Evolutionary conservation across 164 flowering plant species (phyloP).

Genomic region (Vitis rupestris): DNA sequence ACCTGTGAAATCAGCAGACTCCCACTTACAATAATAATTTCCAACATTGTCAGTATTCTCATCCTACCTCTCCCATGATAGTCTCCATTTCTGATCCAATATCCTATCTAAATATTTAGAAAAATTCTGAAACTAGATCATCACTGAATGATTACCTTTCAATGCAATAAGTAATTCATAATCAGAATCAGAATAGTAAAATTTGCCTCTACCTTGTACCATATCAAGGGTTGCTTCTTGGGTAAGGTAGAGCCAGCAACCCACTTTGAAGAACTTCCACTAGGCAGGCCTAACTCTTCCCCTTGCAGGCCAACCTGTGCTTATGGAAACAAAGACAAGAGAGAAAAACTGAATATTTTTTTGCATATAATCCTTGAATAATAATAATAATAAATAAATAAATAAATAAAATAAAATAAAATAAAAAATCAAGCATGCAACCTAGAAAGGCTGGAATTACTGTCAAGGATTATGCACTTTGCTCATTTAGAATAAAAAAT

Average conservation of each 20-base stretch:
- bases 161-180: not conserved
- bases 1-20: too few relatives aligned
- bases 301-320: conserved; percentile 85
- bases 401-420: too few relatives aligned
- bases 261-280: conserved; percentile 76
- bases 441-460: not conserved
- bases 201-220: conserved; percentile 79
- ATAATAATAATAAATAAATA: not conserved
- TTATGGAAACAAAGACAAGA: conserved; percentile 10
- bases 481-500: not conserved
- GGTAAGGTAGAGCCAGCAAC: conserved; percentile 56
- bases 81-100: too few relatives aligned
- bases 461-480: not conserved
- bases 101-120: too few relatives aligned
- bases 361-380: not conserved
- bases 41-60: too few relatives aligned
- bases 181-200: not conserved
- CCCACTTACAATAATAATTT: too few relatives aligned
- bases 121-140: too few relatives aligned
- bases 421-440: too few relatives aligned
- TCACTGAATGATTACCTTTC: not conserved
- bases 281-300: conserved; percentile 64
- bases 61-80: too few relatives aligned
- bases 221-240: conserved; percentile 66
- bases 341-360: not conserved